Percentiles rank a stretch among this genome's conserved stretches.
Evolutionary conservation across 495 filamentous ascomycete genomes (phyloP).

Genomic region (Podospora appendiculata): DNA sequence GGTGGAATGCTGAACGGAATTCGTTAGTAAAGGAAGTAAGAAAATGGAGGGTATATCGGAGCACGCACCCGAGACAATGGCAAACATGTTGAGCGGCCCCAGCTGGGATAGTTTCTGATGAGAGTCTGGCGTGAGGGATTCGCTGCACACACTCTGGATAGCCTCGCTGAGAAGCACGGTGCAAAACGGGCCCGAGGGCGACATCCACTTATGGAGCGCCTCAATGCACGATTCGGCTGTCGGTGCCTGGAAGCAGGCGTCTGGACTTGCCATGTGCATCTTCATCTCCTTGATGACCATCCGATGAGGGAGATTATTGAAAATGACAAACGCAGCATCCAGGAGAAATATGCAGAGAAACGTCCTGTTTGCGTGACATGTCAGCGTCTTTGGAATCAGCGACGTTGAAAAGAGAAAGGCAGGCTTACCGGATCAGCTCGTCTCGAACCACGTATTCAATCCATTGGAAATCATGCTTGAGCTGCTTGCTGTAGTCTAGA

Average conservation of each 20-base stretch:
- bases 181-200: conserved; percentile 14
- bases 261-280: conserved; percentile 24
- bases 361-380: neutral
- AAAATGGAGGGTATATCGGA: neutral
- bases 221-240: conserved; percentile 16
- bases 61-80: conserved; percentile 21
- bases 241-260: conserved; percentile 20
- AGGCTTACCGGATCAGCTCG: conserved; percentile 18
- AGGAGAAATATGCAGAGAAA: conserved; percentile 22
- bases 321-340: conserved; percentile 25
- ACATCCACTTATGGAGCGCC: conserved; percentile 16
- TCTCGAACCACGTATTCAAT: conserved; percentile 18
- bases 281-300: conserved; percentile 29
- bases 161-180: conserved; percentile 18
- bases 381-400: neutral
- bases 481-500: conserved; percentile 13
- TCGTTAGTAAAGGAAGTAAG: neutral
- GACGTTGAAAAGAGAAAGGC: neutral
- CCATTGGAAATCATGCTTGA: conserved; percentile 21
- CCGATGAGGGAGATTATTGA: conserved; percentile 26
- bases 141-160: conserved; percentile 16
- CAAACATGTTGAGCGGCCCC: conserved; percentile 22
- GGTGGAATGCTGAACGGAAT: conserved; percentile 16
- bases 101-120: conserved; percentile 13
- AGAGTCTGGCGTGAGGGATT: conserved; percentile 4